A percentile compares a stretch with the other conserved stretches of the same genome.
Conservation (phyloP, 23 red algal species). For the Chondrus crispus region DNA sequence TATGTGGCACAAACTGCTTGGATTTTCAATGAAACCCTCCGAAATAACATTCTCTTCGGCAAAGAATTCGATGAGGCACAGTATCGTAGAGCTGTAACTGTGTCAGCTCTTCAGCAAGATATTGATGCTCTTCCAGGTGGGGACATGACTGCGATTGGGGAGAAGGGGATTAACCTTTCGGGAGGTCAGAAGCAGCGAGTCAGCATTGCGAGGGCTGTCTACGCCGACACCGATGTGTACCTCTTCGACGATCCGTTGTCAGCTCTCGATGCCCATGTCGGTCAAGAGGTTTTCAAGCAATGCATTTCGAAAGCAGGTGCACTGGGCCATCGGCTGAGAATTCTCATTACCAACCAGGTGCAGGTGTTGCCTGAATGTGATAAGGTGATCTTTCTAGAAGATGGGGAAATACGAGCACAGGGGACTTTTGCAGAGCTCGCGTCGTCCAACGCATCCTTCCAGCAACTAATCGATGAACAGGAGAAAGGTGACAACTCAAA, state of each 20-base stretch:
- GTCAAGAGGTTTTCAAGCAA: constrained; percentile 80
- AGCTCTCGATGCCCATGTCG: constrained; percentile 95
- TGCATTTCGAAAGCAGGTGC: constrained; percentile 65
- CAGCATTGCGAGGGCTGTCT: constrained; percentile 83
- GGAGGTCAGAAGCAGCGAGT: constrained; percentile 98
- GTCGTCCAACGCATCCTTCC: constrained; percentile 47
- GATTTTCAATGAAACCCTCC: constrained; percentile 96
- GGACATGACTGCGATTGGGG: constrained; percentile 93
- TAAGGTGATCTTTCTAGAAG: constrained; percentile 58
- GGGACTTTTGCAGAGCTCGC: constrained; percentile 40
- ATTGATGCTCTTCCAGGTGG: constrained; percentile 87
- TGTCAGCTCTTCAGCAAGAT: constrained; percentile 77
- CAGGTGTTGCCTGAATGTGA: constrained; percentile 81
- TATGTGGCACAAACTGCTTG: constrained; percentile 91
- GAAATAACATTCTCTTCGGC: constrained; percentile 96
- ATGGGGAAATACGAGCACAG: constrained; percentile 34
- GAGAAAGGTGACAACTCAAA: background rate
- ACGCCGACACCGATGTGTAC: constrained; percentile 81
- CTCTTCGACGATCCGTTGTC: constrained; percentile 95
- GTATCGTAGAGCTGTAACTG: constrained; percentile 70
- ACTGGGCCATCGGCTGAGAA: constrained; percentile 48
- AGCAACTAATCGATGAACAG: constrained; percentile 60
- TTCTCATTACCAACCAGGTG: constrained; percentile 97
- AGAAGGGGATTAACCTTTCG: constrained; percentile 99
- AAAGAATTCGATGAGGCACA: constrained; percentile 63